Evolutionary conservation across 176 grass and related monocot species (phyloP).

Genomic region (Hyparrhenia diplandra): DNA sequence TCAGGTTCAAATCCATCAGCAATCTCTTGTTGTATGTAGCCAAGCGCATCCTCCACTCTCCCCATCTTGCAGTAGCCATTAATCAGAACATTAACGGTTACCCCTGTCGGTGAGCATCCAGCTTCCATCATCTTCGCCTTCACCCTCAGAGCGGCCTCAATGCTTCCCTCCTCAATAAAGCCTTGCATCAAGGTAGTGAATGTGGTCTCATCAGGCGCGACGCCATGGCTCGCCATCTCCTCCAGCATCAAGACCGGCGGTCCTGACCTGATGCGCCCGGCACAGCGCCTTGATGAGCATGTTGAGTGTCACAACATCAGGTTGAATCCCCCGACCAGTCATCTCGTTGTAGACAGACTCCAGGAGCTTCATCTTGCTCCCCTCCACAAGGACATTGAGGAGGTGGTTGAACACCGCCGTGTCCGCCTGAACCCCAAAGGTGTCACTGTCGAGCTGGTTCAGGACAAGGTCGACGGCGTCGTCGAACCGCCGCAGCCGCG

Average conservation of each 20-base stretch:
- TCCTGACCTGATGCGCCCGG: constrained; percentile 54
- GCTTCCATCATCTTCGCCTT: constrained; percentile 57
- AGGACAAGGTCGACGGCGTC: constrained; percentile 68
- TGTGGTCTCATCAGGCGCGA: constrained; percentile 53
- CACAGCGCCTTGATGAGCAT: constrained; percentile 71
- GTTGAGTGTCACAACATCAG: constrained; percentile 63
- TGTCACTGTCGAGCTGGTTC: constrained; percentile 31
- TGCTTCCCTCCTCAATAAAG: constrained; percentile 76
- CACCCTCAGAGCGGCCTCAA: constrained; percentile 60
- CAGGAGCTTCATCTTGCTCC: constrained; percentile 65
- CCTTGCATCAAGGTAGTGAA: constrained; percentile 81
- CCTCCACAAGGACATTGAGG: constrained; percentile 57
- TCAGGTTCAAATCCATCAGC: constrained; percentile 60
- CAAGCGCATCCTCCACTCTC: constrained; percentile 60
- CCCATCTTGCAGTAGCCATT: constrained; percentile 73
- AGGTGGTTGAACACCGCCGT: constrained; percentile 57
- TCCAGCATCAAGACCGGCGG: constrained; percentile 66
- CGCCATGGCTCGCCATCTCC: constrained; percentile 48
- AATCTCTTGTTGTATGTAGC: constrained; percentile 51
- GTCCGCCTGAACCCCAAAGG: constrained; percentile 39
- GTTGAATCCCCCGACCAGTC: constrained; percentile 30
- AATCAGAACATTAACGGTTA: constrained; percentile 65
- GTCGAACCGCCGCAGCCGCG: constrained; percentile 49
- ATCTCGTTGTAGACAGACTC: constrained; percentile 65
- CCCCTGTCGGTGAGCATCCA: constrained; percentile 45